Evolutionary conservation across 2,329 filamentous ascomycete species (phyloP), one percentile per base, ranked within the genome.

Genomic region (Colletotrichum sp.): DNA sequence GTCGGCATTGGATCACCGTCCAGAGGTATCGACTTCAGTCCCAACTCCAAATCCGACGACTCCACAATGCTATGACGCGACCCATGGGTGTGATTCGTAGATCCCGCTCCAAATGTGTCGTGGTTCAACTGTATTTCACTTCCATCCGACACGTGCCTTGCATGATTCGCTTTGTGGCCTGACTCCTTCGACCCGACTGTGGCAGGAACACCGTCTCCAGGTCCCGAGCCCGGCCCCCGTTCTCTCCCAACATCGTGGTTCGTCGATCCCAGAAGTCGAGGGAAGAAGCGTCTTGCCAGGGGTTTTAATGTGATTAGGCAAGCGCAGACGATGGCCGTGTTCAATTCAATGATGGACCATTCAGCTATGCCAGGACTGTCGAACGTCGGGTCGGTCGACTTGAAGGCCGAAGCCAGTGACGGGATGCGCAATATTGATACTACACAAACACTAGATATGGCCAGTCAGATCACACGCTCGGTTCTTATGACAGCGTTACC

Each of bases 221-320:
- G n/a, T 2, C n/a, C 68, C 4, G 68, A 65, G 4, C 26, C 34
- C 3, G 60, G 18, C 3, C 34, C 71, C 3, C 64, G 32, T 28
- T 36, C 24, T 6, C 26, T 57, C 2, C 24, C 64, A 36, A 12
- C 15, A 8, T 64, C 64, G 8, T 28, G n/a, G 6, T 24, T 52
- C 3, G 32, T 26, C 3, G 32, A 44, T 6, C 55, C 68, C 28
- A 75, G 24, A 16, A 77, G 21, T 7, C 73, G 66, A 16, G 84
- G 84, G 77, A 85, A 80, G 49, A 84, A 79, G 6, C 82, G 78
- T 26, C 63, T 68, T 15, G 79, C 24, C 4, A 82, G 44, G 2
- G 80, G 81, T 49, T 79, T 80, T 44, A 82, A 75, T 3, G 81
- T 82, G 72, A 79, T 80, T 34, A 81, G 60, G 39, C 80, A 82